A percentile compares a stretch with the other conserved stretches of the same genome.
Evolutionary conservation across 139 green algal genomes (phyloP).

Genomic region (Coelastrella sp.): DNA sequence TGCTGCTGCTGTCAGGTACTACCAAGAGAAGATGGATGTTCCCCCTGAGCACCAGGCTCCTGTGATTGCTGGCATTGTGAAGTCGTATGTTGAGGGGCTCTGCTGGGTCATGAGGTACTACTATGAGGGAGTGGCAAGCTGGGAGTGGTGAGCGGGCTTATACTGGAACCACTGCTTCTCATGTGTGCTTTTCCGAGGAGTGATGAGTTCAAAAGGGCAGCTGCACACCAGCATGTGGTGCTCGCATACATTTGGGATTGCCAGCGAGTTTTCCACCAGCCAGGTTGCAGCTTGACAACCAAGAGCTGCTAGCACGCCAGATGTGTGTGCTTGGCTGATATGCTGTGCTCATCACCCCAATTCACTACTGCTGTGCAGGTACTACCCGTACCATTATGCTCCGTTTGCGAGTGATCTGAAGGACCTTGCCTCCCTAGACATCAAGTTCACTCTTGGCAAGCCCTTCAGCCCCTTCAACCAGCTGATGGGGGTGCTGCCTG

Average conservation of each 20-base stretch:
- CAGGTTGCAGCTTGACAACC: background rate
- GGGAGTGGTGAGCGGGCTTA: constrained; percentile 64
- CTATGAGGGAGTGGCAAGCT: constrained; percentile 86
- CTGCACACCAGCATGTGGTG: background rate
- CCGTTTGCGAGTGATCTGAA: constrained; percentile 98
- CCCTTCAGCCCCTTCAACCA: constrained; percentile 81
- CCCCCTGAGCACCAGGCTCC: constrained; percentile 48
- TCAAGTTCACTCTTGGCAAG: constrained; percentile 83
- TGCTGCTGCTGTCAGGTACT: constrained; percentile 50
- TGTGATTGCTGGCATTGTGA: constrained; percentile 76
- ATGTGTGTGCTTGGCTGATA: background rate
- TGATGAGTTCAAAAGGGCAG: too few species aligned
- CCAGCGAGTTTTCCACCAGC: background rate
- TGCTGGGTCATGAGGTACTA: constrained; percentile 98
- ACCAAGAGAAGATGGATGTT: constrained; percentile 68
- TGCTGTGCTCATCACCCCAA: background rate
- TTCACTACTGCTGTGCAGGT: constrained; percentile 71
- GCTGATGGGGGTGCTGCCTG: constrained; percentile 87
- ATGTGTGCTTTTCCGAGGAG: too few species aligned
- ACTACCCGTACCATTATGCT: constrained; percentile 99
- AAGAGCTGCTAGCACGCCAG: background rate
- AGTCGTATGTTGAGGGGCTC: constrained; percentile 93
- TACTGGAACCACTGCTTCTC: background rate
- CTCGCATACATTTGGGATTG: background rate
- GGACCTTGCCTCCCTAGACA: constrained; percentile 67